Conservation (phyloP, 768 basidiomycete genomes). For the Hortiboletus flavorubellus region DNA sequence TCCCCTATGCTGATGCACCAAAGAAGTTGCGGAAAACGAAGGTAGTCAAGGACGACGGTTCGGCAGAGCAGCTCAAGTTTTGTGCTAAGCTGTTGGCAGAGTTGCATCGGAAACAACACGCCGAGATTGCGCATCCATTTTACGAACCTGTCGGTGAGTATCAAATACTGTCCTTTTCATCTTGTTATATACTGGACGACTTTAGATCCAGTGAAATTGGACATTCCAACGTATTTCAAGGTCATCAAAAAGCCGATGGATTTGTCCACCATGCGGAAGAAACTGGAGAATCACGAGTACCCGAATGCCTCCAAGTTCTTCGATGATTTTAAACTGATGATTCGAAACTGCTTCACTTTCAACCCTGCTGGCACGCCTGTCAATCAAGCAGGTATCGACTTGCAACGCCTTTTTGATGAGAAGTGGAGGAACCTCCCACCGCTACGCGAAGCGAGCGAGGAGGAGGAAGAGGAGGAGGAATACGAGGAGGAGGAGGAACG, state of each 20-base stretch:
- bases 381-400: constrained; percentile 77
- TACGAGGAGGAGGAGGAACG: constrained; percentile 67
- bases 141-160: constrained; percentile 90
- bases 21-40: constrained; percentile 67
- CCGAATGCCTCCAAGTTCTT: constrained; percentile 75
- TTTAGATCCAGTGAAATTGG: constrained; percentile 72
- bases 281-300: constrained; percentile 78
- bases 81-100: constrained; percentile 74
- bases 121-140: constrained; percentile 72
- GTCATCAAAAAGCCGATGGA: constrained; percentile 97
- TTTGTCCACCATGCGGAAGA: constrained; percentile 80
- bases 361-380: constrained; percentile 88
- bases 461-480: constrained; percentile 63
- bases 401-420: constrained; percentile 88
- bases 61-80: constrained; percentile 80
- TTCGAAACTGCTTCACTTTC: constrained; percentile 89
- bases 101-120: constrained; percentile 77
- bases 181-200: background rate
- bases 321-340: constrained; percentile 92
- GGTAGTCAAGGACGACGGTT: constrained; percentile 58
- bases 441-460: constrained; percentile 49
- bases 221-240: constrained; percentile 82
- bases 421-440: constrained; percentile 83
- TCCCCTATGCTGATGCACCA: constrained; percentile 75
- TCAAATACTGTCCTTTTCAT: background rate